Percentiles rank a stretch among this genome's conserved stretches.
Evolutionary conservation across 306 rosid species (phyloP).

Genomic region (Sicyos edulis): DNA sequence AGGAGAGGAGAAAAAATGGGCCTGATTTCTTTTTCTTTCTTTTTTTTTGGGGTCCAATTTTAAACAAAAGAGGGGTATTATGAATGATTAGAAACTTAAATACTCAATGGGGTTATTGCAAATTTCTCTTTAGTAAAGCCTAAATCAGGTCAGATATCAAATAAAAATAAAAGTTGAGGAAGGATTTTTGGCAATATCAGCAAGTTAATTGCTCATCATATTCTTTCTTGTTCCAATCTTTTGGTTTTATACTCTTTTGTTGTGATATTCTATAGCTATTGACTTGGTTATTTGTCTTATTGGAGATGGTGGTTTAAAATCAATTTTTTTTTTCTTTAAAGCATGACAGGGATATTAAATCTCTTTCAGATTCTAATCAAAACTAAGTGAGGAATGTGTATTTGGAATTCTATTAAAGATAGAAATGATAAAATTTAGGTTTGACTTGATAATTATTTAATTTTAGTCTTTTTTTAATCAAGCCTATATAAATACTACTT

Average conservation of each 20-base stretch:
- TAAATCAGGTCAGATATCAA: not conserved
- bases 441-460: no score
- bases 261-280: not conserved
- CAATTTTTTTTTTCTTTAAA: conserved; percentile 20
- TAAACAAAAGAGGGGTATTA: conserved; percentile 34
- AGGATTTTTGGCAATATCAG: conserved; percentile 17
- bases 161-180: not conserved
- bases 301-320: conserved; percentile 4
- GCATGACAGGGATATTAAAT: no score
- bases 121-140: conserved; percentile 19
- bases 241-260: not conserved
- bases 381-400: no score
- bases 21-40: conserved; percentile 6
- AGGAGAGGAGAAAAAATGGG: conserved; percentile 23
- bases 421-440: no score
- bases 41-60: conserved; percentile 18
- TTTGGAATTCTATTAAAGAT: no score
- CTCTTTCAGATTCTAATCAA: no score
- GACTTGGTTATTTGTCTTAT: not conserved
- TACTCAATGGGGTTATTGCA: conserved; percentile 53
- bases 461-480: no score
- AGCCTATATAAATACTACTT: no score
- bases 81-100: conserved; percentile 44
- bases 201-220: not conserved
- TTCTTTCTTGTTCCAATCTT: not conserved